Conservation (phyloP, 352 stramenopile species). For the Poterioochromonas sp. region DNA sequence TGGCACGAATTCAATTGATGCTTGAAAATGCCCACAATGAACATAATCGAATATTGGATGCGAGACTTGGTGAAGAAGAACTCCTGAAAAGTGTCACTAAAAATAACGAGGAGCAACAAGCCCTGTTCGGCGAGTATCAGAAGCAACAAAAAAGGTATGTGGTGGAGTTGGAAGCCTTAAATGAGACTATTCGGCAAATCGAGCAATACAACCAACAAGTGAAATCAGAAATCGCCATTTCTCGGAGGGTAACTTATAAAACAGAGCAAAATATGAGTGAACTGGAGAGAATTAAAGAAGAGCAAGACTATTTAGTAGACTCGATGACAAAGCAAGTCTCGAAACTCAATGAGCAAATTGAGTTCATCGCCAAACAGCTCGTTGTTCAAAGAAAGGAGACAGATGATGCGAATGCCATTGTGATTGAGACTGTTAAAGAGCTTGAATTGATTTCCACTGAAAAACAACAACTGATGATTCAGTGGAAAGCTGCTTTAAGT, state of each 20-base stretch:
- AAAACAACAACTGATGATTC: conserved; percentile 85
- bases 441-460: conserved; percentile 84
- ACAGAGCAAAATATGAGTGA: conserved; percentile 76
- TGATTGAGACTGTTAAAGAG: conserved; percentile 69
- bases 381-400: conserved; percentile 71
- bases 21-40: conserved; percentile 67
- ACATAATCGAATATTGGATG: conserved; percentile 40
- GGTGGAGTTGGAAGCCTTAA: conserved; percentile 70
- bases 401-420: conserved; percentile 64
- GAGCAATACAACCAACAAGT: conserved; percentile 87
- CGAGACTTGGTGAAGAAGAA: conserved; percentile 41
- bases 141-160: conserved; percentile 68
- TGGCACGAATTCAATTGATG: conserved; percentile 75
- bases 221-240: conserved; percentile 81
- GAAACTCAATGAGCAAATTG: conserved; percentile 68
- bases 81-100: conserved; percentile 34
- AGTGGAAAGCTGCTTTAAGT: conserved; percentile 87
- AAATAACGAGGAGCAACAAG: conserved; percentile 42
- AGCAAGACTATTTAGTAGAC: conserved; percentile 88
- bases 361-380: conserved; percentile 62
- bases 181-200: conserved; percentile 64
- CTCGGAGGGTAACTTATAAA: conserved; percentile 79
- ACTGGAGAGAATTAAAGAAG: conserved; percentile 82
- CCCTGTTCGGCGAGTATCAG: conserved; percentile 39
- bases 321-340: conserved; percentile 75